Base-by-base conservation (phyloP, 1,284 basidiomycete genomes). In the Tylopilus orsonianus region DNA sequence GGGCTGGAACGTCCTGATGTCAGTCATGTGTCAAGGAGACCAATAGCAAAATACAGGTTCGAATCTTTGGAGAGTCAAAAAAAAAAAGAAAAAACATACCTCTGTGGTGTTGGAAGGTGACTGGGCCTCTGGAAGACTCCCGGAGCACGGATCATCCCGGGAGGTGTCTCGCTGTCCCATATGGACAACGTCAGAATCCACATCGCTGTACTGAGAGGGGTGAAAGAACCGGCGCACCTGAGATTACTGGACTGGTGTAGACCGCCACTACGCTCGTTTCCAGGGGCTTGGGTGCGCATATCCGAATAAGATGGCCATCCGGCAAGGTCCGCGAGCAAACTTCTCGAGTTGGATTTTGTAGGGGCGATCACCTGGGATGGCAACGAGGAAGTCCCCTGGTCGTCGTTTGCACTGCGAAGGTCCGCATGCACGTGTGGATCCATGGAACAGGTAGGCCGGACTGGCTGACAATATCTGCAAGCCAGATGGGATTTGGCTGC, bases 1-100 rank as follows among this genome's bases (percentile, higher is more conserved):
- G 81, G 79, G 57, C 81, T 83, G 44, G 24, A 48, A 43, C 24
- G 33, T 37, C 42, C 44, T 41, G 36, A 35, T 48, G 38, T 53
- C 38, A 56, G 50, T 19, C 38, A 44, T 52, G 44, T 41, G 37
- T 19, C 35, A 9, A 45, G 18, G 19, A 14, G 20, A 45, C 23
- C 34, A 39, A 26, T 12, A 37, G 19, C 46, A 49, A 44, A 41
- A 44, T 10, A 44, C 55, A 27, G 46, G 23, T 41, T 34, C 34
- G 39, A 38, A 48, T 41, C 18, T 14, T 46, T 33, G 8, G 30
- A 16, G 18, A 27, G 36, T 20, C 20, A 14, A 44, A 42, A 40
- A 26, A 44, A 35, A 5, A 7, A 40, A 19, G 14, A 43, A 5
- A 30, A 36, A 10, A 12, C 57, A 33, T 48, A 55, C 53, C 62